These are phyloP conservation scores for Ophiostoma australiae DNA, from an alignment of 2,329 filamentous ascomycete genomes.

Conservation along the genomic window DNA sequence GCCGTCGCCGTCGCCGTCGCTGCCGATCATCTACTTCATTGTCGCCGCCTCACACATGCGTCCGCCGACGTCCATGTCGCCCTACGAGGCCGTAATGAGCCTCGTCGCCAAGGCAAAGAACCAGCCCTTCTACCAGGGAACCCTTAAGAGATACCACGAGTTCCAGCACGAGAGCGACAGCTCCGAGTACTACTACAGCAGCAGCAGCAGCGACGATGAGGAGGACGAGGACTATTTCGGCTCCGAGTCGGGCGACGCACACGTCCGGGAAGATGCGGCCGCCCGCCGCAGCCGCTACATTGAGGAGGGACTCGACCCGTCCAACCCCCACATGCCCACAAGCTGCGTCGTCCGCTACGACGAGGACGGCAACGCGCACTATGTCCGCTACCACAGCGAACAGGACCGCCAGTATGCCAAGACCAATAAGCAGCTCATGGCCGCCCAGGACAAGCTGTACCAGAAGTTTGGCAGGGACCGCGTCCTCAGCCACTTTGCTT, in stretches of 20 bases:
- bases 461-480: background rate
- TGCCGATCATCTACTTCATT: conserved; percentile 20
- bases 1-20: no score
- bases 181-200: background rate
- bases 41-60: conserved; percentile 23
- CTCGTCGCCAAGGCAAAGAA: background rate
- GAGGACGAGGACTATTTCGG: background rate
- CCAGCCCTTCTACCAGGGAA: background rate
- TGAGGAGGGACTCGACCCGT: background rate
- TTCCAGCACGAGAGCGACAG: background rate
- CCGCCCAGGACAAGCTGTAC: background rate
- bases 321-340: background rate
- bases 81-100: background rate
- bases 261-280: background rate
- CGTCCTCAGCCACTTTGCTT: background rate
- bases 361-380: background rate
- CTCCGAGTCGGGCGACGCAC: background rate
- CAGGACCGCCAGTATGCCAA: background rate
- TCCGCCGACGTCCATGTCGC: background rate
- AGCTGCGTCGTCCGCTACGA: background rate
- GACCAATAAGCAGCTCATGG: background rate
- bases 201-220: background rate
- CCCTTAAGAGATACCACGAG: background rate
- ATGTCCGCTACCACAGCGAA: background rate
- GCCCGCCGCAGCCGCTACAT: background rate